phyloP scores from a whole-genome alignment of 371 early-diverging fungal species.

The Thermomucor indicae-seudaticae region DNA sequence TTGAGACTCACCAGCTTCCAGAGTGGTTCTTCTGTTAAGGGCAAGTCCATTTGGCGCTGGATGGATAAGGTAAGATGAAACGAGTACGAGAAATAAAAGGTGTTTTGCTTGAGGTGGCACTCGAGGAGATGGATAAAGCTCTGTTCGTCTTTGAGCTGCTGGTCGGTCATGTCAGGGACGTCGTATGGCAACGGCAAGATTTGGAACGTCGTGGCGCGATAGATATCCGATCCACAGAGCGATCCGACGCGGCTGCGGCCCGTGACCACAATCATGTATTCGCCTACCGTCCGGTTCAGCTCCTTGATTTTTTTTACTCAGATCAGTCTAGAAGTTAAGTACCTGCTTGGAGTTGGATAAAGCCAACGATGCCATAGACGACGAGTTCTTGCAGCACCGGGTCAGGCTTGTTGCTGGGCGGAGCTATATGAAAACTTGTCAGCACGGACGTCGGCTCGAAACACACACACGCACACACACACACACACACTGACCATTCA shows the following conservation, averaged over 20 bases:
- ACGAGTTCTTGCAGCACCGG: constrained; percentile 17
- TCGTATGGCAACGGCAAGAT: constrained; percentile 67
- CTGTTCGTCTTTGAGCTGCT: constrained; percentile 63
- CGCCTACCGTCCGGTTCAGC: no score
- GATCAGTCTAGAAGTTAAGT: neutral
- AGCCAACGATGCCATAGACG: constrained; percentile 67
- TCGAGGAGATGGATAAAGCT: constrained; percentile 68
- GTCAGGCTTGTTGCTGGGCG: constrained; percentile 11
- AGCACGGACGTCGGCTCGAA: neutral
- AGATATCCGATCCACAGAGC: constrained; percentile 63
- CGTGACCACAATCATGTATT: constrained; percentile 74
- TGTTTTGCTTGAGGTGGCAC: constrained; percentile 53
- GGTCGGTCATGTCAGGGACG: constrained; percentile 21
- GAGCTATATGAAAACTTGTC: constrained; percentile 10
- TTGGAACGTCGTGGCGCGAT: constrained; percentile 65
- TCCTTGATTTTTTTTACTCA: neutral
- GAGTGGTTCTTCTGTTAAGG: neutral
- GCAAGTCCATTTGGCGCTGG: constrained; percentile 60
- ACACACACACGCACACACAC: no score
- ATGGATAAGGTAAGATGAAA: constrained; percentile 78
- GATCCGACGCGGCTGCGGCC: constrained; percentile 65
- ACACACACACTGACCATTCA: constrained; percentile 27
- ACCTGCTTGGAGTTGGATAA: constrained; percentile 74
- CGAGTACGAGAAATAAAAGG: constrained; percentile 82
- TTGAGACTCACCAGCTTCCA: constrained; percentile 32